A percentile compares a stretch with the other conserved stretches of the same genome.
phyloP scores from a whole-genome alignment of 2,329 filamentous ascomycete genomes.

The Neophaeococcomyces aloes region DNA sequence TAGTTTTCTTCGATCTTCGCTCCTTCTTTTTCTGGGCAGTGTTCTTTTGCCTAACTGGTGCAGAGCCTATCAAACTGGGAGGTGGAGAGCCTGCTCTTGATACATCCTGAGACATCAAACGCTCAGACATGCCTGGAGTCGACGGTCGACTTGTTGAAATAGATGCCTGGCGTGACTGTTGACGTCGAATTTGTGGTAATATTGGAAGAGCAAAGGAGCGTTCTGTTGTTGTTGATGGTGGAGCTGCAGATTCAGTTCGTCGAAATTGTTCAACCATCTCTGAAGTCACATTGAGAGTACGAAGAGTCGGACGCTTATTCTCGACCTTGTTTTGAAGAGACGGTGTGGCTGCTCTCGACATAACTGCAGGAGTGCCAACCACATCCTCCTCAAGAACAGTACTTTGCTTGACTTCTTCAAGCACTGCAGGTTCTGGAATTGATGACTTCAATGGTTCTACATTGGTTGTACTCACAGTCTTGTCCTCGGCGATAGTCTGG shows the following conservation, averaged over 20 bases:
- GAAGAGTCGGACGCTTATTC: slow-evolving; percentile 8
- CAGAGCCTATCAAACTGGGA: slow-evolving; percentile 48
- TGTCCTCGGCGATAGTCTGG: not conserved
- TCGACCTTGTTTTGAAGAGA: slow-evolving; percentile 11
- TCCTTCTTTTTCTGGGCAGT: slow-evolving; percentile 55
- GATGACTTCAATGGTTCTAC: not conserved
- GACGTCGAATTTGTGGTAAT: slow-evolving; percentile 7
- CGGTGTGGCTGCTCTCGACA: slow-evolving; percentile 14
- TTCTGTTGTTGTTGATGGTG: slow-evolving; percentile 17
- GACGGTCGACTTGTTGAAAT: slow-evolving; percentile 48
- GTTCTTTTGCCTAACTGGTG: slow-evolving; percentile 48
- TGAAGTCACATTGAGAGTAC: slow-evolving; percentile 19
- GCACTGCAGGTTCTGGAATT: not conserved
- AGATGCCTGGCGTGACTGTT: slow-evolving; percentile 37
- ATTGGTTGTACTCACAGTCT: not conserved
- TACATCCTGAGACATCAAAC: slow-evolving; percentile 43
- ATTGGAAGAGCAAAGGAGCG: slow-evolving; percentile 10
- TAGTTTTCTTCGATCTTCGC: slow-evolving; percentile 37
- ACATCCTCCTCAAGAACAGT: slow-evolving; percentile 9
- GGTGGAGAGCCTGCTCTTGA: slow-evolving; percentile 52
- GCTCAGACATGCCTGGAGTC: slow-evolving; percentile 50
- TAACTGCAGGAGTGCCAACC: slow-evolving; percentile 12
- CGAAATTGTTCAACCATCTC: slow-evolving; percentile 7
- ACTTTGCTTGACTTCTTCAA: not conserved
- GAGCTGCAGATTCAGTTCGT: slow-evolving; percentile 14